Conservation (phyloP, 1,284 basidiomycete genomes). For the Phellinidium pouzarii region DNA sequence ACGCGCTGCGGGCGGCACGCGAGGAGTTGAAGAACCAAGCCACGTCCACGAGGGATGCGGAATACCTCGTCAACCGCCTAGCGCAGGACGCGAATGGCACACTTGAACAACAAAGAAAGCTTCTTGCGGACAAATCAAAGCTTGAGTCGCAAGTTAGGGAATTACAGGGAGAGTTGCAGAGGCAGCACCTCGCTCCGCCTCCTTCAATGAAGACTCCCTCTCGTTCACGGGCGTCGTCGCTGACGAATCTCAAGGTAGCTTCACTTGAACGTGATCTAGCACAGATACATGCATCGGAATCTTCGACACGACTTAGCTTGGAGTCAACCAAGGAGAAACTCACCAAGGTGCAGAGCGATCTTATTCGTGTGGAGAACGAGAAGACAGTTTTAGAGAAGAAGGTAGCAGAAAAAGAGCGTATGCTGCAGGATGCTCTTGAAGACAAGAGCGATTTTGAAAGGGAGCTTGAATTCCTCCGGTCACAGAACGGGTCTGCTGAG, state of each 20-base stretch:
- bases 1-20: constrained; percentile 40
- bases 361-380: constrained; percentile 53
- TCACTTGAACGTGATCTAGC: constrained; percentile 49
- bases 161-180: constrained; percentile 42
- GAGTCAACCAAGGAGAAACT: constrained; percentile 39
- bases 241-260: constrained; percentile 40
- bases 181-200: constrained; percentile 26
- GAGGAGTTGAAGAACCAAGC: constrained; percentile 47
- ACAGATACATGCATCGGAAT: constrained; percentile 37
- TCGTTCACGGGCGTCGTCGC: constrained; percentile 42
- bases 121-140: constrained; percentile 48
- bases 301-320: constrained; percentile 40
- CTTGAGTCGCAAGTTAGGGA: constrained; percentile 51
- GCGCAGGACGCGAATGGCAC: constrained; percentile 47
- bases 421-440: constrained; percentile 39
- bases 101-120: constrained; percentile 35
- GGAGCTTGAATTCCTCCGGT: constrained; percentile 42
- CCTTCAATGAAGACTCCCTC: constrained; percentile 28
- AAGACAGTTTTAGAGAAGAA: constrained; percentile 46
- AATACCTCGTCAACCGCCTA: constrained; percentile 49
- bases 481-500: constrained; percentile 28
- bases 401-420: constrained; percentile 35
- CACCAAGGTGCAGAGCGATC: constrained; percentile 38
- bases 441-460: constrained; percentile 39
- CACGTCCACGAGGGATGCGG: constrained; percentile 44